Base-by-base conservation (phyloP, 768 basidiomycete genomes). In the Leccinum imitatum region DNA sequence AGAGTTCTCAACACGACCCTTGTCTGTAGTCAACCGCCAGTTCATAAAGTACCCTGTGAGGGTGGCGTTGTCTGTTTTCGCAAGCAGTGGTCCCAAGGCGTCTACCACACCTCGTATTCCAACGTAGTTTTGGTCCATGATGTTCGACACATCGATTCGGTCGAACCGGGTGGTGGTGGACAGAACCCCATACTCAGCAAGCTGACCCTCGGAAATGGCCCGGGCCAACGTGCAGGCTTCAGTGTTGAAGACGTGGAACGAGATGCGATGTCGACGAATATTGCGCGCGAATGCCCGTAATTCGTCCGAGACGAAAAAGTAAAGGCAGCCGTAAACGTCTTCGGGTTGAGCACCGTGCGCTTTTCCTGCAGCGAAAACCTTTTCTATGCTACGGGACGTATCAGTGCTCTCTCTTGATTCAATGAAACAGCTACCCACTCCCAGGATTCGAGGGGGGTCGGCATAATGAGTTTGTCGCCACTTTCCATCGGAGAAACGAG, bases 321-420 rank as follows among this genome's bases (percentile, higher is more conserved):
- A 80, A 33, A 83, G 76, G 54, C 80, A 83, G 5, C 82, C 82
- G 55, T 78, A 80, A 33, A 82, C 71, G 64, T 83, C 82, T 54
- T 78, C 80, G 0, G 66, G 59, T 6, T 67, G 70, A 8, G 76
- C 75, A 2, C 80, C 79, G 23, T 78, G 70, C 1, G 69, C 73
- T 41, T 58, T 61, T n/a, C 82, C 82, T 0, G 76, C 71, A 15
- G 65, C 59, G 46, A 77, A 67, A 19, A 83, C 75, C n/a, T 73
- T 62, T 19, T 78, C 68, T n/a, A 79, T 55, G 64, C 81, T 81
- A 58, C 41, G 54, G 56, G 76, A 23, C 14, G 4, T 35, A 27
- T 68, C 21, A 65, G 7, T 35, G 7, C 48, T 59, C 53, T 9
- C 31, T 19, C 37, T n/a, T 33, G 10, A 15, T 31, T 30, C 7